phyloP scores from a whole-genome alignment of 2,329 filamentous ascomycete species.

The Beauveria asiatica region DNA sequence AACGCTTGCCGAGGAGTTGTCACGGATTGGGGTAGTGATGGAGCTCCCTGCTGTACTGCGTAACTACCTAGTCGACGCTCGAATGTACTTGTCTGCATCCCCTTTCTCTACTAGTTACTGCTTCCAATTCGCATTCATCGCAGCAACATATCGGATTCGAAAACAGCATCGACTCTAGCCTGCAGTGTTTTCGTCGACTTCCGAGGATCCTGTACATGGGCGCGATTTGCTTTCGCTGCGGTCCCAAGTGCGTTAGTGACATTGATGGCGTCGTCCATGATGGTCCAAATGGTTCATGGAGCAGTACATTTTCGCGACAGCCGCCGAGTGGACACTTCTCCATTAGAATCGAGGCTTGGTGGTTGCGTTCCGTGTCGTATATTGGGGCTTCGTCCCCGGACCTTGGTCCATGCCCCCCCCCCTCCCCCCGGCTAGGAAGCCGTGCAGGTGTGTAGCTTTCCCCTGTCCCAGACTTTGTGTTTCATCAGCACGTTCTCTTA shows the following conservation, averaged over 20 bases:
- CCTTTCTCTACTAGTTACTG: neutral
- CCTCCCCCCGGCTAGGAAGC: neutral
- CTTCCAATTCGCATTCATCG: neutral
- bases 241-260: neutral
- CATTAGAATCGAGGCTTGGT: neutral
- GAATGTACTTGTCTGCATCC: neutral
- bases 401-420: neutral
- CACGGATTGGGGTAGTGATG: neutral
- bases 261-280: neutral
- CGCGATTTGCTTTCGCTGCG: neutral
- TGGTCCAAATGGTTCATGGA: no score
- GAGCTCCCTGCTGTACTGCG: neutral
- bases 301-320: no score
- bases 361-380: neutral
- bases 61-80: neutral
- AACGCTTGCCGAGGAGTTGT: neutral
- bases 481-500: conserved; percentile 4
- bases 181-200: neutral
- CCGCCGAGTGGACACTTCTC: neutral
- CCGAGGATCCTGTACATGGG: neutral
- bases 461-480: neutral
- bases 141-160: neutral
- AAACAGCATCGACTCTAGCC: neutral
- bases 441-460: neutral
- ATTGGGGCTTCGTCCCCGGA: conserved; percentile 1